These are phyloP conservation scores for Sporothrix curviconia DNA, from an alignment of 2,329 filamentous ascomycete species.

Conservation along the genomic window DNA sequence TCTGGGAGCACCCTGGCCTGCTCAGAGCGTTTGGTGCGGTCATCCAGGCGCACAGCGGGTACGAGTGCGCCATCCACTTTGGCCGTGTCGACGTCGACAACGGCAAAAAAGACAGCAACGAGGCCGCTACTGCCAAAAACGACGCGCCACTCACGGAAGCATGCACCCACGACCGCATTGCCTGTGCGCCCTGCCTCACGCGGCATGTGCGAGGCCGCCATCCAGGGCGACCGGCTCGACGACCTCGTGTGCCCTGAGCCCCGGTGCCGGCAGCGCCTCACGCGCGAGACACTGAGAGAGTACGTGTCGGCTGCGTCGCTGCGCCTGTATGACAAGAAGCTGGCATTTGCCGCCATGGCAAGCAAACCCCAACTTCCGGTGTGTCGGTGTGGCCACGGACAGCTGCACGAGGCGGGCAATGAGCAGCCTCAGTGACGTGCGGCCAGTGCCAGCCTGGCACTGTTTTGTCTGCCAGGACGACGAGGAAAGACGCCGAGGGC, in stretches of 20 bases:
- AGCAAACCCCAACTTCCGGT: not conserved
- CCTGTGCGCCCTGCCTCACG: not conserved
- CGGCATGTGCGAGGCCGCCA: constrained; percentile 2
- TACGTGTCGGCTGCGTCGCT: not conserved
- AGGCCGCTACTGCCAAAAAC: too few relatives aligned
- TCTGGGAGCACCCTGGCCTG: not conserved
- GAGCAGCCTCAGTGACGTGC: not conserved
- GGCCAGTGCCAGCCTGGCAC: not conserved
- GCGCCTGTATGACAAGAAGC: constrained; percentile 7
- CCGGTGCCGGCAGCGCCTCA: not conserved
- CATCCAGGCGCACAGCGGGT: not conserved
- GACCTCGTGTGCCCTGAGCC: constrained; percentile 2
- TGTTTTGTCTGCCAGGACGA: constrained; percentile 1
- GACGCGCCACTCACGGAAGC: not conserved
- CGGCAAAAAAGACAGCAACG: not conserved
- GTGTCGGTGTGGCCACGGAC: constrained; percentile 8
- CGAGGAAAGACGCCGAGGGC: not conserved
- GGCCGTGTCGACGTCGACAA: not conserved
- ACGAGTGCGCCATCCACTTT: constrained; percentile 4
- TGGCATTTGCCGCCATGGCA: not conserved
- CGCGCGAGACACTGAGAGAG: not conserved
- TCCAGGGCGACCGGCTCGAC: not conserved
- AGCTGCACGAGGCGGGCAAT: not conserved
- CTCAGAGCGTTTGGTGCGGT: not conserved
- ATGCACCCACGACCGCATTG: constrained; percentile 5